phyloP scores from a whole-genome alignment of 164 flowering plant genomes.

The Echeveria elegans region DNA sequence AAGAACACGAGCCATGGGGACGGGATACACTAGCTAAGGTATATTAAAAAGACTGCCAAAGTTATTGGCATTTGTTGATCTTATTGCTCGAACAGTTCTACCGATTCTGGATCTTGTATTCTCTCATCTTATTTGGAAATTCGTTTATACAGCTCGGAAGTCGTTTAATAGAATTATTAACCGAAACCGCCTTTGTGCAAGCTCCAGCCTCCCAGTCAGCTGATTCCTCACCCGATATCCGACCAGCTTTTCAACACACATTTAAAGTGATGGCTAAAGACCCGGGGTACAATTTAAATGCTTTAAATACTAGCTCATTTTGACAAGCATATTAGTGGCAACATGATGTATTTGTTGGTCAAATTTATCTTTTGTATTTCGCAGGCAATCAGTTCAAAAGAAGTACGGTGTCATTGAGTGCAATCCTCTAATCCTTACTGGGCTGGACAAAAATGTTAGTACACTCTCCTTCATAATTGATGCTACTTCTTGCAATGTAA shows the following conservation, averaged over 20 bases:
- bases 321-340: not conserved
- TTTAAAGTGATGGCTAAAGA: constrained; percentile 20
- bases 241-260: constrained; percentile 82
- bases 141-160: constrained; percentile 69
- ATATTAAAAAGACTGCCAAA: constrained; percentile 11
- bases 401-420: constrained; percentile 84
- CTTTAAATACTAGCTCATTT: not conserved
- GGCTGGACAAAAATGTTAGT: constrained; percentile 77
- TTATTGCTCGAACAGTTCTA: not conserved
- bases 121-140: not conserved
- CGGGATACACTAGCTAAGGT: constrained; percentile 85
- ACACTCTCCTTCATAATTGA: not conserved
- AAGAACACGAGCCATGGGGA: constrained; percentile 55
- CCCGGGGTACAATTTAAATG: not conserved
- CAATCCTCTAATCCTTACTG: constrained; percentile 54
- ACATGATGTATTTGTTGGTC: not conserved
- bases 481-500: not conserved
- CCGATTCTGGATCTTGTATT: constrained; percentile 9
- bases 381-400: constrained; percentile 38
- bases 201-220: constrained; percentile 52
- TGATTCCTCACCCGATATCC: constrained; percentile 70
- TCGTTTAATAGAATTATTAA: constrained; percentile 67
- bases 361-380: constrained; percentile 1
- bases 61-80: not conserved
- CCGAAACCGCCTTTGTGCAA: constrained; percentile 75